Evolutionary conservation across 371 early-diverging fungal genomes (phyloP).

Genomic region (Globomyces sp.): DNA sequence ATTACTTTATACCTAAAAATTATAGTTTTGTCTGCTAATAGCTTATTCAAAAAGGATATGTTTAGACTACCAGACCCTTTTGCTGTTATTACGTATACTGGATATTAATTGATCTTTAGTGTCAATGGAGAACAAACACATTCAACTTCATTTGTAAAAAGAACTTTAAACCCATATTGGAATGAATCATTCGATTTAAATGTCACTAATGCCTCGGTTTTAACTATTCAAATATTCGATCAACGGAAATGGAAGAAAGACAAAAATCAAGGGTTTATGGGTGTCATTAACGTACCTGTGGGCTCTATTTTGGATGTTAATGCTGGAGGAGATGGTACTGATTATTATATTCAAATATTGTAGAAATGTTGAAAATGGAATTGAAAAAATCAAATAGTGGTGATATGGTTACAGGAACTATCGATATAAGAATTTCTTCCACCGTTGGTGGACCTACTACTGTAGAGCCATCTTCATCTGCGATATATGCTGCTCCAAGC

Average conservation of each 20-base stretch:
- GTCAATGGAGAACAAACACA: constrained; percentile 66
- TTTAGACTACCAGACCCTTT: constrained; percentile 81
- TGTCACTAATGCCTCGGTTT: constrained; percentile 71
- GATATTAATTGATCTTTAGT: not conserved
- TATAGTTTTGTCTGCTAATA: constrained; percentile 86
- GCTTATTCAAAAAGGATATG: constrained; percentile 85
- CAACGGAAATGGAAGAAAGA: constrained; percentile 90
- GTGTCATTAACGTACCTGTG: constrained; percentile 85
- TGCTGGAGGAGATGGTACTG: constrained; percentile 38
- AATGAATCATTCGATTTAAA: constrained; percentile 67
- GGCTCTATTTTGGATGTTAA: constrained; percentile 64
- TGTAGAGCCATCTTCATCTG: not conserved
- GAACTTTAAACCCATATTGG: constrained; percentile 81
- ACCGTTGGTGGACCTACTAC: not conserved
- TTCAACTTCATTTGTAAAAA: constrained; percentile 74
- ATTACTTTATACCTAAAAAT: not conserved
- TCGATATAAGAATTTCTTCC: constrained; percentile 15
- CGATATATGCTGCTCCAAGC: constrained; percentile 4
- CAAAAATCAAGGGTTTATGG: constrained; percentile 90
- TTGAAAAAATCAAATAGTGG: constrained; percentile 74
- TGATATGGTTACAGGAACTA: constrained; percentile 83
- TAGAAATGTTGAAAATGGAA: constrained; percentile 81
- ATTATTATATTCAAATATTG: constrained; percentile 29
- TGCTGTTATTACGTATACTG: constrained; percentile 76
- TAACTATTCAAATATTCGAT: constrained; percentile 95